phyloP scores from a whole-genome alignment of 2,329 filamentous ascomycete genomes.

The Aspergillus niger region DNA sequence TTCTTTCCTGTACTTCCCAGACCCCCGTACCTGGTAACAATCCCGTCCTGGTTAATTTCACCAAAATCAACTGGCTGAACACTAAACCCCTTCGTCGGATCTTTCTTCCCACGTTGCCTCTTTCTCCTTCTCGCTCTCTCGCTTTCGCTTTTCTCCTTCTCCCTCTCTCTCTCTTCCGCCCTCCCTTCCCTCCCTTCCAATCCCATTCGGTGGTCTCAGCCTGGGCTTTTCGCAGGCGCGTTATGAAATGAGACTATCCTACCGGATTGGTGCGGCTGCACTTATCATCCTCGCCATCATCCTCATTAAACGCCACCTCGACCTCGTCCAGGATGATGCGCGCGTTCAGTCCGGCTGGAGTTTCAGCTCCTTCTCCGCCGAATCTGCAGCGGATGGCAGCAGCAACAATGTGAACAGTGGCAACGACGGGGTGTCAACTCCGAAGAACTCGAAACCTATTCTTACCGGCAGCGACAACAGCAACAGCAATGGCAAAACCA shows the following conservation, averaged over 20 bases:
- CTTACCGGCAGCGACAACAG: not conserved
- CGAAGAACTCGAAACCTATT: conserved; percentile 7
- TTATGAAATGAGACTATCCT: conserved; percentile 30
- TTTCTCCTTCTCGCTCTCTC: conserved; percentile 7
- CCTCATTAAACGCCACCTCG: conserved; percentile 31
- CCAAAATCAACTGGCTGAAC: not conserved
- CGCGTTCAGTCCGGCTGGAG: conserved; percentile 30
- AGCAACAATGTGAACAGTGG: not conserved
- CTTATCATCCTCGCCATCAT: conserved; percentile 34
- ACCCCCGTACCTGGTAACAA: not conserved
- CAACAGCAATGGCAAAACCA: conserved; percentile 14
- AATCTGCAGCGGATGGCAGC: conserved; percentile 9
- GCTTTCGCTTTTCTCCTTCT: conserved; percentile 8
- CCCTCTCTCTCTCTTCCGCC: not conserved
- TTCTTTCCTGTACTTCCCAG: not conserved
- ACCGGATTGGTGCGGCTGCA: conserved; percentile 32
- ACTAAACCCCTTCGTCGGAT: not conserved
- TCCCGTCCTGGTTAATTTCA: not conserved
- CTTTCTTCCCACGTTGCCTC: conserved; percentile 2
- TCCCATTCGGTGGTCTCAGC: conserved; percentile 6
- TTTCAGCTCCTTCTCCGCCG: conserved; percentile 24
- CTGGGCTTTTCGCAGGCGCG: conserved; percentile 9
- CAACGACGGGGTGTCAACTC: not conserved
- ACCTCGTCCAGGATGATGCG: conserved; percentile 20
- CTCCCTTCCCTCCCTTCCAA: conserved; percentile 10